These are phyloP conservation scores for Rhododendron henanense DNA, from an alignment of 148 eudicot species.

Conservation along the genomic window DNA sequence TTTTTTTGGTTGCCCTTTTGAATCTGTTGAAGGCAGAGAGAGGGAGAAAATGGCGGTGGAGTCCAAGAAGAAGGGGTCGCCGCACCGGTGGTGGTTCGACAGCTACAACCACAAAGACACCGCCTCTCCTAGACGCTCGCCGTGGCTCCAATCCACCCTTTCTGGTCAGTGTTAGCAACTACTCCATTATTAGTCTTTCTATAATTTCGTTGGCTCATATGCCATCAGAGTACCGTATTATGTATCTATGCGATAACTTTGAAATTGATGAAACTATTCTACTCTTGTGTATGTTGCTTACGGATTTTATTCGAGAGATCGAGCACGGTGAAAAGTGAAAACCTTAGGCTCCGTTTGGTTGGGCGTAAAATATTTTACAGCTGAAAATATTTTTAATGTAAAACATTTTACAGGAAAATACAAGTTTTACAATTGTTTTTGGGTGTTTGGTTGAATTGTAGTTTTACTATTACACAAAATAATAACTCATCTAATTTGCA, in stretches of 20 bases:
- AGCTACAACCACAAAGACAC: conserved; percentile 34
- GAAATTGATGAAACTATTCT: not conserved
- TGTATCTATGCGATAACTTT: not conserved
- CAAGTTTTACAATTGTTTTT: too few species aligned
- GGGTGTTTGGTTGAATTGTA: too few species aligned
- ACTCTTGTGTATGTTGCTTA: not conserved
- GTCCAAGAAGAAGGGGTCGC: conserved; percentile 31
- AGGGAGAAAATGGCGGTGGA: conserved; percentile 15
- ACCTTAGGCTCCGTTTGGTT: too few species aligned
- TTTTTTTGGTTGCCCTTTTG: not conserved
- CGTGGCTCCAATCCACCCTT: conserved; percentile 78
- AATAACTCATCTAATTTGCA: too few species aligned
- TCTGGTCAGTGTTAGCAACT: conserved; percentile 32
- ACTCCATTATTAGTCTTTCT: not conserved
- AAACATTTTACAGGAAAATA: too few species aligned
- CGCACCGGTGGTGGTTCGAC: conserved; percentile 75
- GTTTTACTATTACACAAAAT: too few species aligned
- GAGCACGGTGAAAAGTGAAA: not conserved
- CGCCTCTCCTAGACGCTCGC: conserved; percentile 36
- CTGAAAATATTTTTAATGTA: too few species aligned
- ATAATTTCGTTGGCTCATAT: not conserved
- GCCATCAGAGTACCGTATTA: not conserved
- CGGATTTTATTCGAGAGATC: not conserved
- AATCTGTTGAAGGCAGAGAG: not conserved
- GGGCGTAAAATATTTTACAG: too few species aligned